Conservation (phyloP, 352 stramenopile genomes). For the Pythium plurisporium region DNA sequence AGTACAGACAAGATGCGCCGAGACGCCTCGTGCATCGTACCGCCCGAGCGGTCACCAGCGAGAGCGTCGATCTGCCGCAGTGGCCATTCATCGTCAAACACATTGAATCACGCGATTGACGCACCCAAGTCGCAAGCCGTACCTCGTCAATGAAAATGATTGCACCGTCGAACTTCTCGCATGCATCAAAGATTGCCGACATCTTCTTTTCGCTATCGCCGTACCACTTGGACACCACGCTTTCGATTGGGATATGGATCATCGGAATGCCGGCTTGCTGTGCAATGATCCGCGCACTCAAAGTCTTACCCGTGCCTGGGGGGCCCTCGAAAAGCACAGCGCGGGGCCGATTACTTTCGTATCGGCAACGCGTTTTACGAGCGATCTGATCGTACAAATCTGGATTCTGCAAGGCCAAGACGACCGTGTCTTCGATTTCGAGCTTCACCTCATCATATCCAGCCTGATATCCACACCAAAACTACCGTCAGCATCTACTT, state of each 20-base stretch:
- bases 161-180: slow-evolving; percentile 86
- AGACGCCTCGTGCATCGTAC: slow-evolving; percentile 92
- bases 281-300: slow-evolving; percentile 93
- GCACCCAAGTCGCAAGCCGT: background rate
- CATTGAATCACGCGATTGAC: background rate
- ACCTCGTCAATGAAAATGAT: slow-evolving; percentile 96
- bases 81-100: background rate
- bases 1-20: slow-evolving; percentile 89
- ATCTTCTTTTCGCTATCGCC: slow-evolving; percentile 95
- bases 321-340: slow-evolving; percentile 92
- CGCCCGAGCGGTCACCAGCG: slow-evolving; percentile 81
- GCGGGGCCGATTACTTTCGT: slow-evolving; percentile 86
- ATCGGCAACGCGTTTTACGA: slow-evolving; percentile 83
- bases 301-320: slow-evolving; percentile 92
- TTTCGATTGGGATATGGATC: slow-evolving; percentile 93
- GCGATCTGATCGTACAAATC: slow-evolving; percentile 90
- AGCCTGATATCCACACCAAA: too few species aligned
- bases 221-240: slow-evolving; percentile 93
- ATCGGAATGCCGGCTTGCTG: slow-evolving; percentile 90
- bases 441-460: slow-evolving; percentile 89
- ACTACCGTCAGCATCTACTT: too few species aligned
- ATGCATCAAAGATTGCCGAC: slow-evolving; percentile 92
- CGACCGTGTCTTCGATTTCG: slow-evolving; percentile 91
- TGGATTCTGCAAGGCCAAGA: slow-evolving; percentile 89
- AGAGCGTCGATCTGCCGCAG: slow-evolving; percentile 81